These are phyloP conservation scores for Pestalotiopsis sp. DNA, from an alignment of 2,329 filamentous ascomycete species.

Conservation along the genomic window DNA sequence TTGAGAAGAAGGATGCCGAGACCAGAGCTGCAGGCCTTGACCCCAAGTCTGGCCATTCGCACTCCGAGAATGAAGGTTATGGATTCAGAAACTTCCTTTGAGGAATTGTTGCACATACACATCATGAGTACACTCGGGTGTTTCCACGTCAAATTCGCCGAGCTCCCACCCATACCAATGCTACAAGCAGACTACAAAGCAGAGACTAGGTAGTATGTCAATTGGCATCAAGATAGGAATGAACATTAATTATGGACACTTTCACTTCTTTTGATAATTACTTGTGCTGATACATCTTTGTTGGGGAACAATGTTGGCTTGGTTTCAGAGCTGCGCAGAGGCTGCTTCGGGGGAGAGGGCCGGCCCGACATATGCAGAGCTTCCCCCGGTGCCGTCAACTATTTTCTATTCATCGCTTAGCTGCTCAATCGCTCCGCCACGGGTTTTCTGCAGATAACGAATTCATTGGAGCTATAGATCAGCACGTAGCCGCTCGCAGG, in stretches of 20 bases:
- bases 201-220: too few relatives aligned
- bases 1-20: constrained; percentile 32
- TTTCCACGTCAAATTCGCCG: background rate
- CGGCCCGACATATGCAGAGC: background rate
- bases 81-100: constrained; percentile 27
- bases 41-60: constrained; percentile 11
- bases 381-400: background rate
- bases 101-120: background rate
- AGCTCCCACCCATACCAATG: too few relatives aligned
- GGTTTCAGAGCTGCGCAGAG: background rate
- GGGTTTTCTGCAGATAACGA: background rate
- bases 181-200: too few relatives aligned
- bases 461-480: background rate
- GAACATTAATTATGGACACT: too few relatives aligned
- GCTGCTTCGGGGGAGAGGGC: too few relatives aligned
- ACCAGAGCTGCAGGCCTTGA: constrained; percentile 20
- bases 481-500: background rate
- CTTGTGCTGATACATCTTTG: too few relatives aligned
- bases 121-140: background rate
- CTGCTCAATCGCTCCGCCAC: background rate
- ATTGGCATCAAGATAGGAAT: too few relatives aligned
- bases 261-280: too few relatives aligned
- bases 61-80: constrained; percentile 26
- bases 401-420: background rate
- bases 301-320: too few relatives aligned